Evolutionary conservation across 306 rosid species (phyloP), one percentile per base, ranked within the genome.

Genomic region (Trifolium fragiferum): DNA sequence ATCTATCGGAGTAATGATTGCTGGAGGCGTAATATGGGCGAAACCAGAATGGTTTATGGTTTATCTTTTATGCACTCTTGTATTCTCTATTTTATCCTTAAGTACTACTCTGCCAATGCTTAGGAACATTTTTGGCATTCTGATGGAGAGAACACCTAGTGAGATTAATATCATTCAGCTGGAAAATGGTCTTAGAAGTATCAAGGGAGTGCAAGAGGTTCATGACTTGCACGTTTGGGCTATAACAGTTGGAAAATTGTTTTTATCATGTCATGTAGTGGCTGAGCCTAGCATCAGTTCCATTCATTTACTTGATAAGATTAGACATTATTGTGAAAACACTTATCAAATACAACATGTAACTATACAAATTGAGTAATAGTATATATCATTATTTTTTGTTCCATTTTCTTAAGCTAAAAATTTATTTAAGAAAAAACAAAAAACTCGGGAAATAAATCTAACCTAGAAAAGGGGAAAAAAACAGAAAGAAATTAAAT

Each of bases 171-270:
- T 90, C 53, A 12, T 63, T 46, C 68, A 77, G 72, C 81, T 95
- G 57, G 90, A 85, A 81, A 76, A 72, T 23, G 92, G 80, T 72
- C 73, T 95, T 73, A 89, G 75, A 84, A 63, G 80, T 68, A 87
- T 95, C 25, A 80, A 85, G 71, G 99, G 98, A 53, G 98, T 95
- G 54, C 82, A 58, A 65, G 88, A 80, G 23, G 76, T 90, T 77
- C 90, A 85, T 60, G 98, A 95, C 82, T 76, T 95, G 23, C 98
- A 95, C 40, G 83, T 95, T 67, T 92, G 99, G 99, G 87, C 93
- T 13, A 82, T 92, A 25, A 95, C 98, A 1, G 83, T 75, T 11
- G 98, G 99, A 16, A 92, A 92, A 84, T 59, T 21, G 41, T 92
- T 92, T 66, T 63, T 95, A 38, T 89, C 93, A 27, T 92, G 96